Conservation (phyloP, 2,329 filamentous ascomycete species). For the Hymenoscyphus salicellus region DNA sequence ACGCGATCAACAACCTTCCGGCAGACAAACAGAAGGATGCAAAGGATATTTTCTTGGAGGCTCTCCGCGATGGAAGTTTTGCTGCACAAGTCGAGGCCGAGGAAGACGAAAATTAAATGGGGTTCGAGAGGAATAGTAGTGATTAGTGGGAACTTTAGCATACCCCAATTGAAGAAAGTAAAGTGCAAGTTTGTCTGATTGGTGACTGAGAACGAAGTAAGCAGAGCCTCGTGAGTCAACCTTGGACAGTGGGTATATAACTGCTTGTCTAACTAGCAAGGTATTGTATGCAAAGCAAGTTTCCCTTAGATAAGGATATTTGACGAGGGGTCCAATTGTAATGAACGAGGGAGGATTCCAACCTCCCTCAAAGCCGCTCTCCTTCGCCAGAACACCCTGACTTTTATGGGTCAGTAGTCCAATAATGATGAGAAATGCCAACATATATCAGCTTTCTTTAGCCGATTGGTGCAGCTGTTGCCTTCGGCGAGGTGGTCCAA, state of each 20-base stretch:
- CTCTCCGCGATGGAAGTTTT: no score
- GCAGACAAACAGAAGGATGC: no score
- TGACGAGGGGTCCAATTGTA: not conserved
- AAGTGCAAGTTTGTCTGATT: not conserved
- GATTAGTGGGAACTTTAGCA: no score
- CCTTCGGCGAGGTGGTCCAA: not conserved
- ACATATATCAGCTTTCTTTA: not conserved
- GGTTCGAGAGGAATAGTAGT: no score
- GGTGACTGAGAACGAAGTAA: not conserved
- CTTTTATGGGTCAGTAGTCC: no score
- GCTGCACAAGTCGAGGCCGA: no score
- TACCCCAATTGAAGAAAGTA: not conserved
- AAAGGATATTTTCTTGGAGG: no score
- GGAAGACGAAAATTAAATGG: no score
- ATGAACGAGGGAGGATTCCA: not conserved
- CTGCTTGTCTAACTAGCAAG: not conserved
- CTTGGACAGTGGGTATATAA: not conserved
- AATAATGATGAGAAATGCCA: not conserved
- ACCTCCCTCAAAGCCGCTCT: not conserved
- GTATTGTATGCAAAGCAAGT: not conserved
- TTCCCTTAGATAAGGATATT: not conserved
- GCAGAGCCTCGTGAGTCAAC: not conserved
- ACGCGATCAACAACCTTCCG: no score
- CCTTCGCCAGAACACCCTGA: no score
- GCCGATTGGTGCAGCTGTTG: not conserved